Evolutionary conservation across 371 early-diverging fungal species (phyloP), one percentile per base, ranked within the genome.

Genomic region (Mortierella sp.): DNA sequence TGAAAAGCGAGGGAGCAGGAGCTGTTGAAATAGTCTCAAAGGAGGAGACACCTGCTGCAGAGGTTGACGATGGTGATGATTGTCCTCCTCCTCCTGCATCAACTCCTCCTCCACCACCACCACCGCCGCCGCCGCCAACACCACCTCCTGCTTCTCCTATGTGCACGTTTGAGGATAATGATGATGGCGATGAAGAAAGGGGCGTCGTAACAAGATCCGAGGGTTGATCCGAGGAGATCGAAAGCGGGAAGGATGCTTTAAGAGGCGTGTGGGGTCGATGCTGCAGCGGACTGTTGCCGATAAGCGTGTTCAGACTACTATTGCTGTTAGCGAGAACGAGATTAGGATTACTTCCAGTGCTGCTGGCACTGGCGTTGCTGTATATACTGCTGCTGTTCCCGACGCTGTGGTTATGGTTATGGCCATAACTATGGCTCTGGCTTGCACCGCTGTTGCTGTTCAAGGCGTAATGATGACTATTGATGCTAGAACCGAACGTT

Each of bases 191-290:
- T 2, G 64, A 49, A 17, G 64, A 50, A n/a, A 52, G 31, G 26
- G 49, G 34, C 17, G 37, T 26, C 6, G 56, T 42, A 28, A 64
- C 42, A 50, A 50, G 49, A 44, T 72, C 63, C 30, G 62, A 51
- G 8, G 49, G 69, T 37, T 60, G 42, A 31, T 75, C 76, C 53
- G 70, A 63, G 32, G 64, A 46, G 17, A 62, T 42, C 23, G 67
- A 56, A 3, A 31, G 23, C 1, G 67, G 56, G 34, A 73, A 73
- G n/a, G 75, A 64, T n/a, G 68, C 58, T 43, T 63, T 67, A 37
- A 63, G 37, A 2, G 75, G 75, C 9, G 75, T 73, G 31, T 63
- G 56, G 3, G 75, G 70, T 26, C 76, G 54, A 42, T 75, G 65
- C 15, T 75, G 76, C 14, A 69, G 47, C 1, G 64, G 69, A 26